These are phyloP conservation scores for Sugiyamaella smithiae DNA, from an alignment of 805 yeast genomes.

Conservation along the genomic window DNA sequence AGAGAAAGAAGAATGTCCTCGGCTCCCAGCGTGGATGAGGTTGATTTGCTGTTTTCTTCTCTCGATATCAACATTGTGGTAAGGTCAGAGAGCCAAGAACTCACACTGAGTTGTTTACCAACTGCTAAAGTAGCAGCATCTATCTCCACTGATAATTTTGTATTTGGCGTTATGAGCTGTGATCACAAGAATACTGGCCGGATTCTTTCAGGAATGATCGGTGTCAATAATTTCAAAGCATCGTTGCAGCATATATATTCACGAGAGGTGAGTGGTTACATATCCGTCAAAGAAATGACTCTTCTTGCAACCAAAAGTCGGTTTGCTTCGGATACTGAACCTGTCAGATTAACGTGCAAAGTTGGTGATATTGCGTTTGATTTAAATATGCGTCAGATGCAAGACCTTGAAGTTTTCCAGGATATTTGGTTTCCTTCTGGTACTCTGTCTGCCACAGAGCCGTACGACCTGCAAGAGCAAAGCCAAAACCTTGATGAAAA, in stretches of 20 bases:
- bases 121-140: conserved; percentile 89
- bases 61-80: conserved; percentile 63
- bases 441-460: neutral
- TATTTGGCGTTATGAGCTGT: conserved; percentile 53
- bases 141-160: conserved; percentile 68
- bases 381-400: conserved; percentile 78
- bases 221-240: conserved; percentile 57
- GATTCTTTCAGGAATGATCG: conserved; percentile 45
- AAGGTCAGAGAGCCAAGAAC: conserved; percentile 65
- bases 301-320: conserved; percentile 17
- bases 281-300: conserved; percentile 47
- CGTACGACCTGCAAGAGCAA: neutral
- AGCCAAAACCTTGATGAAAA: conserved; percentile 18
- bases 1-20: neutral
- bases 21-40: conserved; percentile 12
- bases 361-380: conserved; percentile 57
- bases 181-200: conserved; percentile 32
- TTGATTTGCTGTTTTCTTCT: conserved; percentile 34
- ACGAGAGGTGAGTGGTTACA: conserved; percentile 78
- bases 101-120: conserved; percentile 87
- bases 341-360: conserved; percentile 40
- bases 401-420: conserved; percentile 75
- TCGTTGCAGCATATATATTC: conserved; percentile 89
- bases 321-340: conserved; percentile 11
- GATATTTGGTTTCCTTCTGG: conserved; percentile 71